Conservation (phyloP, 2,329 filamentous ascomycete genomes). For the Dothideomycetes sp. region DNA sequence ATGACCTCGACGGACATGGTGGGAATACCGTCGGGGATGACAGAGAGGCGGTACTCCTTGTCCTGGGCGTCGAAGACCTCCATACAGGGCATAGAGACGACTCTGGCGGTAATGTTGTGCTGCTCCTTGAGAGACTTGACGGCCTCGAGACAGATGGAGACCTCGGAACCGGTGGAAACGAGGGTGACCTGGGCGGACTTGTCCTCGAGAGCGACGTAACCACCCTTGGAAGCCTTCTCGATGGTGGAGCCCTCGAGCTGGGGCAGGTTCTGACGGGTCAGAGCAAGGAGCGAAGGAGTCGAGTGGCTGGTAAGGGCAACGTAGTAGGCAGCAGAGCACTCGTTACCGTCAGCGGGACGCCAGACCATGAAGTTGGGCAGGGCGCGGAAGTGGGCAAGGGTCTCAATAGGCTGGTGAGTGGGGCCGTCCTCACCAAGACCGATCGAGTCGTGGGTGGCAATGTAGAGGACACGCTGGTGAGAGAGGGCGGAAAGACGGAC, state of each 20-base stretch:
- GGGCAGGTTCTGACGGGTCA: constrained; percentile 96
- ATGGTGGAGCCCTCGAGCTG: constrained; percentile 92
- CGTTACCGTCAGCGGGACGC: constrained; percentile 97
- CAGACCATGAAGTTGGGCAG: constrained; percentile 99
- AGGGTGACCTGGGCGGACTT: constrained; percentile 79
- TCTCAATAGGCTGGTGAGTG: constrained; percentile 98
- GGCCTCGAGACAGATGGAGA: constrained; percentile 85
- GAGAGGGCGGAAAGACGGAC: constrained; percentile 90
- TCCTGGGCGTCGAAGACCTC: constrained; percentile 91
- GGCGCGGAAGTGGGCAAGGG: constrained; percentile 94
- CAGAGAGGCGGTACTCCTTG: constrained; percentile 90
- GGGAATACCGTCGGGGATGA: constrained; percentile 89
- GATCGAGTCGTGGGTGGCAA: constrained; percentile 98
- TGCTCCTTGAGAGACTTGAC: constrained; percentile 86
- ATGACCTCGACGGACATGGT: constrained; percentile 91
- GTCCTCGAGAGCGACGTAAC: constrained; percentile 80
- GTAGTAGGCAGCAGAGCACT: constrained; percentile 97
- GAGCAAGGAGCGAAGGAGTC: constrained; percentile 85
- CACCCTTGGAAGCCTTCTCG: constrained; percentile 85
- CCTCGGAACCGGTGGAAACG: constrained; percentile 92
- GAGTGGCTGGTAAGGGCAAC: constrained; percentile 79
- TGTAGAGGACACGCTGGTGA: constrained; percentile 83
- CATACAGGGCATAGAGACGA: constrained; percentile 93
- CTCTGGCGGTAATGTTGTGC: constrained; percentile 75
- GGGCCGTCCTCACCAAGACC: constrained; percentile 97